These are phyloP conservation scores for Cyberlindnera veronae DNA, from an alignment of 805 yeast species.

Conservation along the genomic window DNA sequence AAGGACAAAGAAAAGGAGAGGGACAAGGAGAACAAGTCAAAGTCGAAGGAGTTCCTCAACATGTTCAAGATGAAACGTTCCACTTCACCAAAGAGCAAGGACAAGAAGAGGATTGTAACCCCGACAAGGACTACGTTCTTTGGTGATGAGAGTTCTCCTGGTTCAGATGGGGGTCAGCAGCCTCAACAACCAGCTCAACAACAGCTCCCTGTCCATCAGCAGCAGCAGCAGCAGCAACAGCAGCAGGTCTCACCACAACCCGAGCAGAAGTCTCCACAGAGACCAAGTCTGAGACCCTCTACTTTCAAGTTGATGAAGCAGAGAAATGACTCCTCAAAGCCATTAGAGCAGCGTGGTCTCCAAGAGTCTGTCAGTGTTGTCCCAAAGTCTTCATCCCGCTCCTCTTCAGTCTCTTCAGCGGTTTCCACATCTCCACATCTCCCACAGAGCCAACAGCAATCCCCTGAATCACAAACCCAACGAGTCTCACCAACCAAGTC, in stretches of 20 bases:
- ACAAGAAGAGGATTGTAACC: conserved; percentile 9
- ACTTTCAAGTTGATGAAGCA: conserved; percentile 12
- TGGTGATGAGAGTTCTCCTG: conserved; percentile 15
- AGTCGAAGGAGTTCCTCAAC: conserved; percentile 26
- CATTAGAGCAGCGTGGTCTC: conserved; percentile 9
- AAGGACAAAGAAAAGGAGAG: no score
- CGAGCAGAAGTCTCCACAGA: conserved; percentile 16
- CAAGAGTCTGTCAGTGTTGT: conserved; percentile 22
- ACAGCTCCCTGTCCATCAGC: neutral
- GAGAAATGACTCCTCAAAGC: neutral
- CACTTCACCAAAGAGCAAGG: conserved; percentile 19
- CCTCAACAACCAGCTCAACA: conserved; percentile 3
- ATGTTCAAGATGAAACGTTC: conserved; percentile 28
- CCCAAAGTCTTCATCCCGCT: conserved; percentile 6
- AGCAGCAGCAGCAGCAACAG: neutral
- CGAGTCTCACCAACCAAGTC: conserved; percentile 7
- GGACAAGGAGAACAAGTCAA: conserved; percentile 17
- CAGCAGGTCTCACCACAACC: no score
- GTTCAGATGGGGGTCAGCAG: neutral
- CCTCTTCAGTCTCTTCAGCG: neutral
- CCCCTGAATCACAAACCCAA: conserved; percentile 7
- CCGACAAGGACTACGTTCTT: conserved; percentile 8
- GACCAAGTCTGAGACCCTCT: conserved; percentile 18
- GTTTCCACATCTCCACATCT: neutral
- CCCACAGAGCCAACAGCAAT: neutral